These are phyloP conservation scores for Ramularia endophylla DNA, from an alignment of 2,329 filamentous ascomycete genomes.

Conservation along the genomic window DNA sequence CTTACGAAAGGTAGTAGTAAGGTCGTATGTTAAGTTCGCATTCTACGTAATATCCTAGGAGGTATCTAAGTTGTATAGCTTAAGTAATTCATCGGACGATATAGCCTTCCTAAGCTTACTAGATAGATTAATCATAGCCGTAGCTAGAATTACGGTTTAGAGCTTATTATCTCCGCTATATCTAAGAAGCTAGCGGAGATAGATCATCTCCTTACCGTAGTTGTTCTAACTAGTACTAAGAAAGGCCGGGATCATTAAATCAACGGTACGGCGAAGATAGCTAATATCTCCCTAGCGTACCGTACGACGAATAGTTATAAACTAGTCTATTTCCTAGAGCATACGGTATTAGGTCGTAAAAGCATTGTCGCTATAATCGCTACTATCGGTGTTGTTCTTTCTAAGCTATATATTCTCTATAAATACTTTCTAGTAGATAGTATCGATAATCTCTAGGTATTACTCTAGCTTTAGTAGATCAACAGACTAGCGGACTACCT, in stretches of 20 bases:
- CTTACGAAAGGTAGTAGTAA: no score
- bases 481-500: background rate
- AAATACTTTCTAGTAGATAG: slow-evolving; percentile 3
- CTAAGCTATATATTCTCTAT: background rate
- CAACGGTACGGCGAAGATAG: background rate
- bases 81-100: background rate
- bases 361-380: background rate
- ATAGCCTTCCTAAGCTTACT: background rate
- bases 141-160: background rate
- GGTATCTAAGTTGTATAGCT: background rate
- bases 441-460: background rate
- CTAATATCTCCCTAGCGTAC: slow-evolving; percentile 1
- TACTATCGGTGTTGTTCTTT: no score
- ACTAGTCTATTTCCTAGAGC: background rate
- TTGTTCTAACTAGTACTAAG: background rate
- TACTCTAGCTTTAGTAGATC: background rate
- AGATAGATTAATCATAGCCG: background rate
- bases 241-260: background rate
- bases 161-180: background rate
- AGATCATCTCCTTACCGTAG: background rate
- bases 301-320: background rate
- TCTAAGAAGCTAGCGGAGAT: slow-evolving; percentile 1
- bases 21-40: slow-evolving; percentile 1
- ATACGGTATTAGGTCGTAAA: background rate
- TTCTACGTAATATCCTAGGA: background rate